These are phyloP conservation scores for Knufia fluminis DNA, from an alignment of 2,329 filamentous ascomycete genomes.

Conservation along the genomic window DNA sequence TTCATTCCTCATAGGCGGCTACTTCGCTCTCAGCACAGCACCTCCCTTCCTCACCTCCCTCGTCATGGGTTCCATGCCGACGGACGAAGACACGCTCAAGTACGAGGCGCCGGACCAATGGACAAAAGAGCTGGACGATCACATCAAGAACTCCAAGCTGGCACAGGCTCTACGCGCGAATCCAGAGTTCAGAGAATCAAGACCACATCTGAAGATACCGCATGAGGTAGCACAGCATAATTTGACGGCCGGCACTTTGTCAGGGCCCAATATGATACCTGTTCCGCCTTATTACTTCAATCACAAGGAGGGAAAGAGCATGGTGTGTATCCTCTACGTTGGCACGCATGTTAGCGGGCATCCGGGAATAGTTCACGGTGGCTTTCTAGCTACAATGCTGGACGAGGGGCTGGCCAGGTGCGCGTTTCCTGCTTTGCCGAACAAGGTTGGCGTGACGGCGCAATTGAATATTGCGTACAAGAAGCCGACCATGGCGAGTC, in stretches of 20 bases:
- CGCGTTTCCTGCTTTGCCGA: constrained; percentile 79
- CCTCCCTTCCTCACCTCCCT: constrained; percentile 19
- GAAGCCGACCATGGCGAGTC: constrained; percentile 64
- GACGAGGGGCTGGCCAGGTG: constrained; percentile 84
- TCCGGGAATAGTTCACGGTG: constrained; percentile 82
- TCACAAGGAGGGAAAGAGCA: constrained; percentile 58
- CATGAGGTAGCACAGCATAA: constrained; percentile 59
- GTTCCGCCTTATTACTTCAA: constrained; percentile 74
- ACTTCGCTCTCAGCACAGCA: constrained; percentile 18
- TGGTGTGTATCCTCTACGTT: constrained; percentile 67
- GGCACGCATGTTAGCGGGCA: constrained; percentile 78
- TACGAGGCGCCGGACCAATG: constrained; percentile 51
- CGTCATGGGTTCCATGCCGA: constrained; percentile 38
- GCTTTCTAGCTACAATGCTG: constrained; percentile 79
- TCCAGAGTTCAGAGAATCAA: constrained; percentile 60
- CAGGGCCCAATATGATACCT: constrained; percentile 64
- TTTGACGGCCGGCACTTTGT: constrained; percentile 70
- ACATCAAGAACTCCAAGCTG: constrained; percentile 69
- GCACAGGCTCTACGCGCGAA: constrained; percentile 58
- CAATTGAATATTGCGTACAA: constrained; percentile 76
- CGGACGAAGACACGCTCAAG: constrained; percentile 63
- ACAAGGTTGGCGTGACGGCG: constrained; percentile 77
- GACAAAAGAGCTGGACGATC: constrained; percentile 55
- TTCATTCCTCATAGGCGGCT: constrained; percentile 18
- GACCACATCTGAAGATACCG: constrained; percentile 83